phyloP scores from a whole-genome alignment of 371 early-diverging fungal genomes.

The Hamiltosporidium magnivora region DNA sequence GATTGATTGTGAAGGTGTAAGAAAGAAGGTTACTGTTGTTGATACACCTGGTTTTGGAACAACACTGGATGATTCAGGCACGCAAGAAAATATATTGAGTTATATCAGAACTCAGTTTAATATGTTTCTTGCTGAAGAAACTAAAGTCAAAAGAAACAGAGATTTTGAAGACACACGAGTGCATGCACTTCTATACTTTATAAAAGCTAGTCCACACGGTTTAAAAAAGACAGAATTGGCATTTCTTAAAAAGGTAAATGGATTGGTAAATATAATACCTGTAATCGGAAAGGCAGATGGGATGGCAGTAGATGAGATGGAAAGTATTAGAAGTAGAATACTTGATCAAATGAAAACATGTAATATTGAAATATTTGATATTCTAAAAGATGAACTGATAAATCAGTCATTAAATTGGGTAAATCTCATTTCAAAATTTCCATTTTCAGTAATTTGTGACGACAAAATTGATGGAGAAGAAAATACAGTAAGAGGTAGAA shows the following conservation, averaged over 20 bases:
- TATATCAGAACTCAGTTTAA: slow-evolving; percentile 48
- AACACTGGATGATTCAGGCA: slow-evolving; percentile 14
- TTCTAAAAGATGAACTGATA: slow-evolving; percentile 16
- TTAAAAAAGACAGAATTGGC: slow-evolving; percentile 47
- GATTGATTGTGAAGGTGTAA: slow-evolving; percentile 38
- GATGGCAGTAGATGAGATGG: slow-evolving; percentile 29
- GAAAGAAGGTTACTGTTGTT: slow-evolving; percentile 37
- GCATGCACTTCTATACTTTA: slow-evolving; percentile 48
- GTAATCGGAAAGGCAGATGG: slow-evolving; percentile 55
- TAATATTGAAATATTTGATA: slow-evolving; percentile 45
- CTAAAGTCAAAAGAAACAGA: slow-evolving; percentile 50
- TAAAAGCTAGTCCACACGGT: slow-evolving; percentile 33
- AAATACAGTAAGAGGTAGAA: slow-evolving; percentile 6
- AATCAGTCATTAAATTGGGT: slow-evolving; percentile 15
- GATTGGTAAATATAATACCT: slow-evolving; percentile 49
- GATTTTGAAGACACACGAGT: slow-evolving; percentile 51
- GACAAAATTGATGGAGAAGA: background rate
- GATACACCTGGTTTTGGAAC: slow-evolving; percentile 51
- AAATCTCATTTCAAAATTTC: slow-evolving; percentile 24
- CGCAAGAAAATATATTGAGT: slow-evolving; percentile 34
- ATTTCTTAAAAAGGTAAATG: slow-evolving; percentile 39
- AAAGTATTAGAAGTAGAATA: slow-evolving; percentile 25
- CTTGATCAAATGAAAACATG: slow-evolving; percentile 27
- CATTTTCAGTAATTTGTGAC: slow-evolving; percentile 2
- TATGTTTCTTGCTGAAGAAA: slow-evolving; percentile 50